Conservation (phyloP, 78 protist genomes). For the Protostelium mycophagum region DNA sequence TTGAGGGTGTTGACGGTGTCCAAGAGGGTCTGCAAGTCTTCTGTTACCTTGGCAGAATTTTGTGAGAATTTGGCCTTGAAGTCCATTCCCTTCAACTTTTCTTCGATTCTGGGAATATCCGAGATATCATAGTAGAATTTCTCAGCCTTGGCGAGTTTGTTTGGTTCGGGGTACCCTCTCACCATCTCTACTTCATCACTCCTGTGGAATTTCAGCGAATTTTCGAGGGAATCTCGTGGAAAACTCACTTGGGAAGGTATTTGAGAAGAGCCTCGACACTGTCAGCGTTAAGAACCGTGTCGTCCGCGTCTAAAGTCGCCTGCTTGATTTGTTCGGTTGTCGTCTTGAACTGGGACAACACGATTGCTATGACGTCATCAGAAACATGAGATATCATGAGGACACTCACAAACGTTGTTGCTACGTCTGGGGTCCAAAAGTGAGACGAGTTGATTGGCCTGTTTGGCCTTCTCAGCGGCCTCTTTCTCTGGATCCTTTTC, state of each 20-base stretch:
- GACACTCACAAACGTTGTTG: neutral
- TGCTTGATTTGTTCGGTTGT: neutral
- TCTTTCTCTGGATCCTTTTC: neutral
- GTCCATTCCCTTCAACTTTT: neutral
- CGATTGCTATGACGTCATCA: neutral
- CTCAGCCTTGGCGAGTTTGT: neutral
- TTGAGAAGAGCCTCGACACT: neutral
- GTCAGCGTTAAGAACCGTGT: neutral
- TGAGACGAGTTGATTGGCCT: neutral
- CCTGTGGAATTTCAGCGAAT: neutral
- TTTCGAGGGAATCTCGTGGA: neutral
- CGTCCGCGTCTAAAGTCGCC: neutral
- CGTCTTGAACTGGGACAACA: neutral
- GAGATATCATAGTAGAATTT: neutral
- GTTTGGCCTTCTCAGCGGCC: neutral
- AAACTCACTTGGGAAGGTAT: neutral
- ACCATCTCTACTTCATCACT: neutral
- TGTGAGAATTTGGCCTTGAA: neutral
- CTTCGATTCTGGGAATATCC: neutral
- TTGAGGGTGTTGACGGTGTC: neutral
- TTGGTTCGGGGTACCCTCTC: neutral
- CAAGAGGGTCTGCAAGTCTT: neutral
- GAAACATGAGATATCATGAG: neutral
- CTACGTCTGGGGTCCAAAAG: neutral
- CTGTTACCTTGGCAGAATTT: neutral